A percentile compares a stretch with the other conserved stretches of the same genome.
Conservation (phyloP, 2,329 filamentous ascomycete genomes). For the Bipolaris oryzae region DNA sequence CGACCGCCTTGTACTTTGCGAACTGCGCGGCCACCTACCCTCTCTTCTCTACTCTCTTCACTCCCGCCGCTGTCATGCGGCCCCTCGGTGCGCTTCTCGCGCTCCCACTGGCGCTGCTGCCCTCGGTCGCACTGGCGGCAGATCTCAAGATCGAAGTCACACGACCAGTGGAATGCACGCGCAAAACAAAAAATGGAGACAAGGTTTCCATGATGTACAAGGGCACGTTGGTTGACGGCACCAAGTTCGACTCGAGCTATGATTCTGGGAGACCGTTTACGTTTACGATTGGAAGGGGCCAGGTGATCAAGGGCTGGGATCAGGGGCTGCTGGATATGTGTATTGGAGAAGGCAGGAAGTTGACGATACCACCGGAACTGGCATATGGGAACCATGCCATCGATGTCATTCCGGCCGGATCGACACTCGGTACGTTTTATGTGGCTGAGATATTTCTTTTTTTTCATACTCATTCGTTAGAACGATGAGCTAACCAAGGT, state of each 20-base stretch:
- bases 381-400: constrained; percentile 79
- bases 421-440: constrained; percentile 69
- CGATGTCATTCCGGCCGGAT: constrained; percentile 72
- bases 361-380: constrained; percentile 86
- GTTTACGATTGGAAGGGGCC: constrained; percentile 79
- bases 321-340: constrained; percentile 91
- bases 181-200: constrained; percentile 55
- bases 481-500: background rate
- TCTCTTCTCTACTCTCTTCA: constrained; percentile 1
- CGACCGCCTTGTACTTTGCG: background rate
- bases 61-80: constrained; percentile 35
- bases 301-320: constrained; percentile 96
- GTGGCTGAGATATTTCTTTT: too few species aligned
- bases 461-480: too few species aligned
- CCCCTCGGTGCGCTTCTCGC: constrained; percentile 28
- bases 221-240: constrained; percentile 65
- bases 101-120: constrained; percentile 31
- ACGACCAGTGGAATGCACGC: constrained; percentile 50
- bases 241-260: constrained; percentile 84
- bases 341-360: constrained; percentile 84
- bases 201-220: constrained; percentile 56
- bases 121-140: constrained; percentile 31
- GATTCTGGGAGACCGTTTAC: constrained; percentile 75
- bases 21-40: constrained; percentile 1
- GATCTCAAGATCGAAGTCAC: constrained; percentile 52